A percentile compares a stretch with the other conserved stretches of the same genome.
Evolutionary conservation across 495 filamentous ascomycete species (phyloP).

Genomic region (Aspergillus bertholletiae): DNA sequence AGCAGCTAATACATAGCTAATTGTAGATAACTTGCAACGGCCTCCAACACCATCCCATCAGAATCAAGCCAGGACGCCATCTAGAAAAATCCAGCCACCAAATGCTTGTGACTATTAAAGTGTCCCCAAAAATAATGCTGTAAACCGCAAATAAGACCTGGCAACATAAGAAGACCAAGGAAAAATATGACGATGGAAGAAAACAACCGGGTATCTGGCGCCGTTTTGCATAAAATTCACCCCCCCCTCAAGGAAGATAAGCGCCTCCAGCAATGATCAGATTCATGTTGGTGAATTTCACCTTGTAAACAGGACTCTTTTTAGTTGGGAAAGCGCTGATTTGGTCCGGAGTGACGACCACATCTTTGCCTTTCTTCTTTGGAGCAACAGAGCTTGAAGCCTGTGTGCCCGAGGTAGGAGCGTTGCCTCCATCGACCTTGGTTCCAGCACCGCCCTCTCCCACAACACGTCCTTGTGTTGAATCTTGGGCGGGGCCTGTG

Average conservation of each 20-base stretch:
- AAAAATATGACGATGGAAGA: slow-evolving; percentile 12
- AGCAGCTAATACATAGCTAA: background rate
- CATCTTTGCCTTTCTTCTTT: slow-evolving; percentile 87
- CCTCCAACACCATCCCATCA: slow-evolving; percentile 1
- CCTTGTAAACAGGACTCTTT: slow-evolving; percentile 91
- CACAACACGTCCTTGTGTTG: slow-evolving; percentile 54
- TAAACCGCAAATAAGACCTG: background rate
- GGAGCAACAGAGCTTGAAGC: slow-evolving; percentile 39
- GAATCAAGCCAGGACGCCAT: background rate
- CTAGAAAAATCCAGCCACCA: slow-evolving; percentile 1
- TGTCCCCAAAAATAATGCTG: background rate
- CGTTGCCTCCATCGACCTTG: slow-evolving; percentile 46
- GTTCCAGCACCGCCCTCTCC: slow-evolving; percentile 51
- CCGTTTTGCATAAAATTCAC: slow-evolving; percentile 14
- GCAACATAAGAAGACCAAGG: slow-evolving; percentile 4
- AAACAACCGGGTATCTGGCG: slow-evolving; percentile 29
- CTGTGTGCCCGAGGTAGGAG: slow-evolving; percentile 31
- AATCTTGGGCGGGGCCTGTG: slow-evolving; percentile 56
- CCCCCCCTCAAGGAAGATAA: slow-evolving; percentile 58
- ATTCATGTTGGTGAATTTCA: slow-evolving; percentile 90
- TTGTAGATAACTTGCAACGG: background rate
- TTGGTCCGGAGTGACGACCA: slow-evolving; percentile 86
- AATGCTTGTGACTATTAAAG: slow-evolving; percentile 1
- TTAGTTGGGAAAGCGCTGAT: slow-evolving; percentile 92
- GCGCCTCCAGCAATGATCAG: slow-evolving; percentile 83